These are phyloP conservation scores for Penicillium sumatraense DNA, from an alignment of 2,329 filamentous ascomycete species.

Conservation along the genomic window DNA sequence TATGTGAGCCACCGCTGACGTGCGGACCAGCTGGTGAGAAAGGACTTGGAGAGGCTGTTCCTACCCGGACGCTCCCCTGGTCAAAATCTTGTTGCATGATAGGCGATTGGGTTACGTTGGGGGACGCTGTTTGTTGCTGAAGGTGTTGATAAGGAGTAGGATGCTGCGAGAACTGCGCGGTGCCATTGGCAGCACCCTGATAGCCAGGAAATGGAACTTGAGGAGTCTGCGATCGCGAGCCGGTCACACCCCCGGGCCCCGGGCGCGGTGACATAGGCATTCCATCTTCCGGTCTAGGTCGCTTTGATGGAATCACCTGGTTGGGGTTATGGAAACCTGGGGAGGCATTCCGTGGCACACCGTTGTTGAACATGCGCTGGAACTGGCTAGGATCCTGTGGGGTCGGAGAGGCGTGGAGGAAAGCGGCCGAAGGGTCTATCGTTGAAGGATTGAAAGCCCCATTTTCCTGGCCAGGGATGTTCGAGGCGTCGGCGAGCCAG, in stretches of 20 bases:
- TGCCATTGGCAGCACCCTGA: constrained; percentile 66
- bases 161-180: constrained; percentile 63
- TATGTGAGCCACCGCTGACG: constrained; percentile 64
- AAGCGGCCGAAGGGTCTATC: constrained; percentile 54
- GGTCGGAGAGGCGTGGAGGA: constrained; percentile 51
- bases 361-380: constrained; percentile 73
- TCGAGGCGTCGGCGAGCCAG: constrained; percentile 55
- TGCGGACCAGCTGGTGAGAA: constrained; percentile 79
- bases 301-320: constrained; percentile 86
- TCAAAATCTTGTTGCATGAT: constrained; percentile 81
- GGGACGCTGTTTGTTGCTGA: constrained; percentile 72
- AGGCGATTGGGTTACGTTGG: constrained; percentile 87
- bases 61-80: constrained; percentile 74
- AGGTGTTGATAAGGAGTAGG: constrained; percentile 80
- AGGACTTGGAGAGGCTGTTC: constrained; percentile 89
- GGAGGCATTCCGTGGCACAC: constrained; percentile 80
- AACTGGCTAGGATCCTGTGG: constrained; percentile 58
- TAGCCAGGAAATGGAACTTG: constrained; percentile 74
- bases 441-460: constrained; percentile 51
- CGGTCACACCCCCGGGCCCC: constrained; percentile 72
- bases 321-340: constrained; percentile 79
- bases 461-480: constrained; percentile 54
- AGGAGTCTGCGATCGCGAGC: constrained; percentile 90
- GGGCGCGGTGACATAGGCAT: constrained; percentile 80
- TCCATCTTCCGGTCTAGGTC: constrained; percentile 82